Conservation (phyloP, 2,329 filamentous ascomycete species). For the Xylariaceae sp. region DNA sequence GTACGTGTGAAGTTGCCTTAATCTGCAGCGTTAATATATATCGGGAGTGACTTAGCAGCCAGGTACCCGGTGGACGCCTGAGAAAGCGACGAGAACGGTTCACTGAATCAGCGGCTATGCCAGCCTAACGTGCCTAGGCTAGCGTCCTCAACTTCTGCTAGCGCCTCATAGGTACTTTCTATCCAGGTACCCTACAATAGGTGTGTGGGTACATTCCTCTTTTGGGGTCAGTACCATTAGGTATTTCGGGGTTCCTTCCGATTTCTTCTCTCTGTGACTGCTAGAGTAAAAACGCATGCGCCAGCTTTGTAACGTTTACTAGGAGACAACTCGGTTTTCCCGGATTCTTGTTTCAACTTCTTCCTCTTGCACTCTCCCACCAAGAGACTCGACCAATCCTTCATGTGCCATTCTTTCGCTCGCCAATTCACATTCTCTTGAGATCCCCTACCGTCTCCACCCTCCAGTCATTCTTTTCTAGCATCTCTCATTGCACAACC, state of each 20-base stretch:
- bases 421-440: conserved; percentile 5
- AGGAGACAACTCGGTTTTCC: background rate
- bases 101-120: background rate
- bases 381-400: conserved; percentile 1
- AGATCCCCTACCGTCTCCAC: background rate
- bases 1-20: background rate
- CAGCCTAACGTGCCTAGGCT: background rate
- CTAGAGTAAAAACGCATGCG: background rate
- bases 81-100: background rate
- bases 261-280: background rate
- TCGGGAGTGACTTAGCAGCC: background rate
- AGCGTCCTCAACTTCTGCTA: too few relatives aligned
- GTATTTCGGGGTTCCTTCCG: background rate
- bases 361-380: conserved; percentile 3
- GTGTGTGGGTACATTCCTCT: background rate
- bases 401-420: conserved; percentile 9
- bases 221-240: background rate
- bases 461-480: conserved; percentile 15
- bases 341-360: conserved; percentile 1
- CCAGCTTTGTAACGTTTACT: background rate
- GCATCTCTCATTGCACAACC: background rate
- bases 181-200: background rate
- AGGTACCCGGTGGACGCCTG: background rate
- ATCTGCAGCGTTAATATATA: background rate
- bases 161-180: background rate